These are phyloP conservation scores for Colletotrichum sp. DNA, from an alignment of 2,329 filamentous ascomycete genomes.

Conservation along the genomic window DNA sequence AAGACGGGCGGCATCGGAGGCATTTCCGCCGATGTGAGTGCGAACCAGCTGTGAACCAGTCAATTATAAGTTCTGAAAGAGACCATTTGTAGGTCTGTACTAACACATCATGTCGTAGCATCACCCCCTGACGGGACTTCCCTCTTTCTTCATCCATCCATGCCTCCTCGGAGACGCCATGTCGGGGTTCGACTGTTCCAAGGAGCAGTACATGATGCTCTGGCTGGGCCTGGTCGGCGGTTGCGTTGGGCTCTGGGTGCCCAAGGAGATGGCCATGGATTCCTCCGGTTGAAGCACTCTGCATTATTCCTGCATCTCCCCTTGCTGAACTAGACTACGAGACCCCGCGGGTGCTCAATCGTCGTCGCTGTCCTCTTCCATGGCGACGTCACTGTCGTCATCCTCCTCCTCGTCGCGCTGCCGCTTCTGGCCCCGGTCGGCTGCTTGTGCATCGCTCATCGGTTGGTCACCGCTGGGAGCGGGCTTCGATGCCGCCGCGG, in stretches of 20 bases:
- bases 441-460: constrained; percentile 57
- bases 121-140: constrained; percentile 80
- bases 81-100: constrained; percentile 24
- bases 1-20: constrained; percentile 70
- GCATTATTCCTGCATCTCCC: background rate
- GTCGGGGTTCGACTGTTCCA: constrained; percentile 64
- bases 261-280: constrained; percentile 65
- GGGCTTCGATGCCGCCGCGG: constrained; percentile 50
- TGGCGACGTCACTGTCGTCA: constrained; percentile 73
- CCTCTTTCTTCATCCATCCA: constrained; percentile 91
- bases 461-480: constrained; percentile 49
- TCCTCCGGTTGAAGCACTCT: constrained; percentile 5
- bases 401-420: constrained; percentile 70
- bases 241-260: constrained; percentile 79
- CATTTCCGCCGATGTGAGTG: constrained; percentile 78
- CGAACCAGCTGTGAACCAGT: constrained; percentile 33
- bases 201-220: constrained; percentile 77
- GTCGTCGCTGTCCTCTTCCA: constrained; percentile 76
- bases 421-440: constrained; percentile 73
- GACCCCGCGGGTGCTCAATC: constrained; percentile 50
- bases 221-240: constrained; percentile 91
- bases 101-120: constrained; percentile 58
- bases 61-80: constrained; percentile 32
- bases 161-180: constrained; percentile 88
- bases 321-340: background rate